A percentile compares a stretch with the other conserved stretches of the same genome.
Conservation (phyloP, 2,329 filamentous ascomycete species). For the Zymoseptoria pseudotritici region DNA sequence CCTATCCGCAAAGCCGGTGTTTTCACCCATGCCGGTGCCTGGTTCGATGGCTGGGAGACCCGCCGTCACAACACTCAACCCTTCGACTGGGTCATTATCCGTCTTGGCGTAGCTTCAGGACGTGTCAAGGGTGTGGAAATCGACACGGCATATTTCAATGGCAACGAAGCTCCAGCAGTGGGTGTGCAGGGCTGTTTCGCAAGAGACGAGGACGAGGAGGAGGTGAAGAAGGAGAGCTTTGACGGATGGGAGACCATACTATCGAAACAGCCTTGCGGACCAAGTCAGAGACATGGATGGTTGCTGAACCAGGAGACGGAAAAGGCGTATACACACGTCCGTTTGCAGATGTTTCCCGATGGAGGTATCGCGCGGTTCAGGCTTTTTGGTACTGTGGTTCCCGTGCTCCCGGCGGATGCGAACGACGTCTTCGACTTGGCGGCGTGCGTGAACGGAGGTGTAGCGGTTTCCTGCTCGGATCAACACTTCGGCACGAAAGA, state of each 20-base stretch:
- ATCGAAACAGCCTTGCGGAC: conserved; percentile 62
- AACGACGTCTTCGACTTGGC: conserved; percentile 66
- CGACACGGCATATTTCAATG: conserved; percentile 74
- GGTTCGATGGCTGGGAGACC: conserved; percentile 61
- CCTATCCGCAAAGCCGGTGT: conserved; percentile 51
- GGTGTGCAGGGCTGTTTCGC: conserved; percentile 70
- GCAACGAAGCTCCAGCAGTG: conserved; percentile 73
- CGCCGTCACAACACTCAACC: conserved; percentile 51
- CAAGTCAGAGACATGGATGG: conserved; percentile 68
- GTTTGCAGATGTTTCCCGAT: conserved; percentile 78
- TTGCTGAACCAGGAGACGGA: conserved; percentile 48
- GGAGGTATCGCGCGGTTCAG: conserved; percentile 76
- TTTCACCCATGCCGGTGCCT: conserved; percentile 54
- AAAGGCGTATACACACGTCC: conserved; percentile 70
- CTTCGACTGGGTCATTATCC: conserved; percentile 54
- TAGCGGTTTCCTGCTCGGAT: conserved; percentile 69
- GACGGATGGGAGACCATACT: conserved; percentile 63
- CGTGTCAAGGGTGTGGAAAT: conserved; percentile 68
- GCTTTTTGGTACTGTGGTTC: conserved; percentile 67
- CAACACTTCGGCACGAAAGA: conserved; percentile 79
- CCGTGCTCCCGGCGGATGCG: conserved; percentile 63
- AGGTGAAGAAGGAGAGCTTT: conserved; percentile 44
- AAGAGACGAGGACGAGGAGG: conserved; percentile 54
- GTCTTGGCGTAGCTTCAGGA: conserved; percentile 58
- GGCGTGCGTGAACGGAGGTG: conserved; percentile 69